phyloP scores from a whole-genome alignment of 352 stramenopile genomes.

The Globisporangium viniferum region DNA sequence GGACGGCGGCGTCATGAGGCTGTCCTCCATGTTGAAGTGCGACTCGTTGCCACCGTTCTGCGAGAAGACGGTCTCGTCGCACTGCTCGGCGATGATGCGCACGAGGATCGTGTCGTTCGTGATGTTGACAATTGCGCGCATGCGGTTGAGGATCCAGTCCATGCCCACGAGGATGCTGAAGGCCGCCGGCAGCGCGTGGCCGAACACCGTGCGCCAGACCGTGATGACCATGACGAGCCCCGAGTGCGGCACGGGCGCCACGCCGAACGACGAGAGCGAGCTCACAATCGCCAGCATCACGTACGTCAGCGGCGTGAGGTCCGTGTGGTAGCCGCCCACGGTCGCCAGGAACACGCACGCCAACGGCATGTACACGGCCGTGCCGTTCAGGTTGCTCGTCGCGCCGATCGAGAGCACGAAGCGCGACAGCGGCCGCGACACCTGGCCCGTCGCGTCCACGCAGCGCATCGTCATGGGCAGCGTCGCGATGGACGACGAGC shows the following conservation, averaged over 20 bases:
- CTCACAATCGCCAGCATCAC: constrained; percentile 64
- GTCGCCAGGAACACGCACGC: constrained; percentile 76
- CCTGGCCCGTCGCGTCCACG: constrained; percentile 60
- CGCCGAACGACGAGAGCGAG: constrained; percentile 64
- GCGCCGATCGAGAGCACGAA: constrained; percentile 69
- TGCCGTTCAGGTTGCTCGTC: constrained; percentile 74
- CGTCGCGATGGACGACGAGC: constrained; percentile 76
- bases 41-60: not conserved
- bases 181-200: constrained; percentile 43
- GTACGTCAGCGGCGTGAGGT: constrained; percentile 57
- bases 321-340: constrained; percentile 42
- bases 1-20: constrained; percentile 12
- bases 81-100: constrained; percentile 74
- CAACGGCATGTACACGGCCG: constrained; percentile 69
- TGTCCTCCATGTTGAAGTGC: constrained; percentile 11
- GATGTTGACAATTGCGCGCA: constrained; percentile 74
- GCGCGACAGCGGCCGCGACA: constrained; percentile 52
- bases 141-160: constrained; percentile 74
- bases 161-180: constrained; percentile 69
- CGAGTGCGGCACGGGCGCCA: constrained; percentile 68
- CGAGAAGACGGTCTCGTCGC: constrained; percentile 41
- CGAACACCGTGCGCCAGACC: constrained; percentile 71
- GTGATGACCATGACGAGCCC: constrained; percentile 79
- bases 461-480: constrained; percentile 76
- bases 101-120: constrained; percentile 81